Conservation (phyloP, 148 eudicot genomes). For the Camellia lanceoleosa region DNA sequence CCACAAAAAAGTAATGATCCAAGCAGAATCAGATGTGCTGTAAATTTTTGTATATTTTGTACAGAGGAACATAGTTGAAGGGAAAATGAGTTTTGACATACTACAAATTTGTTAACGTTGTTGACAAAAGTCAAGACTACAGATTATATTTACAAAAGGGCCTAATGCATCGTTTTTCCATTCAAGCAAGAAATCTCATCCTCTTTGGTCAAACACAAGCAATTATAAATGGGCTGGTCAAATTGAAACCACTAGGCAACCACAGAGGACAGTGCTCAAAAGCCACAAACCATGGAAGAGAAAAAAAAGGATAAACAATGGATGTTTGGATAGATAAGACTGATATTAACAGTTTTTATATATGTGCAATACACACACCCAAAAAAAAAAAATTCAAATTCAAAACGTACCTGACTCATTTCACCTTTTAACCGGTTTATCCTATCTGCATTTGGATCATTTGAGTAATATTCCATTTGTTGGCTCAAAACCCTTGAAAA, state of each 20-base stretch:
- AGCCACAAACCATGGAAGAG: not conserved
- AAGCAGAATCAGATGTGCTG: not conserved
- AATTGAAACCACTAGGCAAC: not conserved
- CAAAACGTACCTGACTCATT: constrained; percentile 76
- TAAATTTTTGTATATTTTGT: no score
- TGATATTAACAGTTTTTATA: not conserved
- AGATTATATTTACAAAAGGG: not conserved
- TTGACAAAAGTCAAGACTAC: not conserved
- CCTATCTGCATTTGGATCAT: constrained; percentile 90
- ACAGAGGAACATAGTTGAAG: no score
- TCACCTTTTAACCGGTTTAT: constrained; percentile 88
- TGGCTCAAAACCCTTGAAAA: constrained; percentile 93
- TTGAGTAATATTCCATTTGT: constrained; percentile 89
- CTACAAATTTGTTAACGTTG: no score
- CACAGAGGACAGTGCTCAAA: not conserved
- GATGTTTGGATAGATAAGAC: not conserved
- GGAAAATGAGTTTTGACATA: no score
- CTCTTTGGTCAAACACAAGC: not conserved
- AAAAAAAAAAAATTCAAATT: not conserved
- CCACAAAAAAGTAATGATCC: not conserved
- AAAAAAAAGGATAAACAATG: not conserved
- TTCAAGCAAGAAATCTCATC: not conserved
- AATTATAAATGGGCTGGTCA: not conserved
- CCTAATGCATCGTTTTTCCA: not conserved
- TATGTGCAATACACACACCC: not conserved